Conservation (phyloP, 768 basidiomycete genomes). For the Pisolithus sp. region DNA sequence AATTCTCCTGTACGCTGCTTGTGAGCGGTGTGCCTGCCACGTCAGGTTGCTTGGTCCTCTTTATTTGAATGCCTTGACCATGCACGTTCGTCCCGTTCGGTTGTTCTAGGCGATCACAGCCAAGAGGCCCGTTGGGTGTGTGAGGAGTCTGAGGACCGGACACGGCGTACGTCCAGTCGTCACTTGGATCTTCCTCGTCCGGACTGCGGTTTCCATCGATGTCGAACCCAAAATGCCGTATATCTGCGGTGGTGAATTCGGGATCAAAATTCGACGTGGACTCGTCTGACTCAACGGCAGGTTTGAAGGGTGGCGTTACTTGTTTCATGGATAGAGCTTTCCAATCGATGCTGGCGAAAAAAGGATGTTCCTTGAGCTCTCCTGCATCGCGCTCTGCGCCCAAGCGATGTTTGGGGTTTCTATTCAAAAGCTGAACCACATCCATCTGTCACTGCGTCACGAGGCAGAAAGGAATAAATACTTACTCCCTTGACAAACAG, state of each 20-base stretch:
- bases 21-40: constrained; percentile 67
- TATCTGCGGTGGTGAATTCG: constrained; percentile 91
- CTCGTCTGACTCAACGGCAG: constrained; percentile 95
- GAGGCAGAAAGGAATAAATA: constrained; percentile 18
- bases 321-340: constrained; percentile 77
- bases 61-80: constrained; percentile 45
- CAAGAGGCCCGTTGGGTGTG: constrained; percentile 73
- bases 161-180: constrained; percentile 44
- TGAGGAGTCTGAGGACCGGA: constrained; percentile 33
- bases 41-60: constrained; percentile 39
- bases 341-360: constrained; percentile 94
- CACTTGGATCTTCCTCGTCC: constrained; percentile 63
- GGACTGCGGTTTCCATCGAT: constrained; percentile 39
- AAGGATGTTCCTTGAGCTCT: constrained; percentile 93
- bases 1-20: constrained; percentile 92
- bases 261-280: constrained; percentile 98
- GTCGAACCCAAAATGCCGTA: constrained; percentile 60
- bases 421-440: constrained; percentile 76
- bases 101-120: constrained; percentile 39
- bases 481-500: constrained; percentile 97
- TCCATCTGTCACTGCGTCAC: constrained; percentile 6
- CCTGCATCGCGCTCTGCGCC: constrained; percentile 86
- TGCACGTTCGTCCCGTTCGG: constrained; percentile 15
- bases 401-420: constrained; percentile 96
- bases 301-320: constrained; percentile 96